Evolutionary conservation across 805 yeast genomes (phyloP).

Genomic region (Kazachstania africana): DNA sequence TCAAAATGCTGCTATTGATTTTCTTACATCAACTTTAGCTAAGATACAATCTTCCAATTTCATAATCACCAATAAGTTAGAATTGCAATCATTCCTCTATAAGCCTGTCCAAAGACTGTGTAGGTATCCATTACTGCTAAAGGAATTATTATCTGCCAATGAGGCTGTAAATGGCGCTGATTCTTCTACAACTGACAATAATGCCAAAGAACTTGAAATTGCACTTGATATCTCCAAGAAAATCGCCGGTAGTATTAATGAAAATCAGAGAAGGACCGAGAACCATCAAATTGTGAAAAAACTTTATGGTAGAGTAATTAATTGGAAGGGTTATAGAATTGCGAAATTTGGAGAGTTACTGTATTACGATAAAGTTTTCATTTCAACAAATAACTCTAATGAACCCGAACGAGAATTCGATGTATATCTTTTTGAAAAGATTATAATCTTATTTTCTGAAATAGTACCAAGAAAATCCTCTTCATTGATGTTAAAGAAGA

Average conservation of each 20-base stretch:
- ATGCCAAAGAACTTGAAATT: slow-evolving; percentile 45
- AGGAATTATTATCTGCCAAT: slow-evolving; percentile 43
- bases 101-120: slow-evolving; percentile 96
- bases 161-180: slow-evolving; percentile 1
- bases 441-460: slow-evolving; percentile 55
- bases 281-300: slow-evolving; percentile 62
- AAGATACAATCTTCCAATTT: slow-evolving; percentile 47
- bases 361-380: slow-evolving; percentile 56
- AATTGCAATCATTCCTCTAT: slow-evolving; percentile 75
- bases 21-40: slow-evolving; percentile 37
- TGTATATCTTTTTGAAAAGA: slow-evolving; percentile 76
- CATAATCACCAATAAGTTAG: slow-evolving; percentile 74
- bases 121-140: slow-evolving; percentile 78
- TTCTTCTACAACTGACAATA: slow-evolving; percentile 1
- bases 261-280: slow-evolving; percentile 85
- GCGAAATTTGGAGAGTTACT: slow-evolving; percentile 76
- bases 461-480: slow-evolving; percentile 37
- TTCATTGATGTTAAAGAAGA: slow-evolving; percentile 31
- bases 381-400: slow-evolving; percentile 31
- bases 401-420: slow-evolving; percentile 77
- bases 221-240: slow-evolving; percentile 70
- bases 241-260: slow-evolving; percentile 82
- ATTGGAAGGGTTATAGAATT: slow-evolving; percentile 86
- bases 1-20: slow-evolving; percentile 76
- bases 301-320: slow-evolving; percentile 61